Evolutionary conservation across 208 protist genomes (phyloP).

Genomic region (Porcisia hertigi): DNA sequence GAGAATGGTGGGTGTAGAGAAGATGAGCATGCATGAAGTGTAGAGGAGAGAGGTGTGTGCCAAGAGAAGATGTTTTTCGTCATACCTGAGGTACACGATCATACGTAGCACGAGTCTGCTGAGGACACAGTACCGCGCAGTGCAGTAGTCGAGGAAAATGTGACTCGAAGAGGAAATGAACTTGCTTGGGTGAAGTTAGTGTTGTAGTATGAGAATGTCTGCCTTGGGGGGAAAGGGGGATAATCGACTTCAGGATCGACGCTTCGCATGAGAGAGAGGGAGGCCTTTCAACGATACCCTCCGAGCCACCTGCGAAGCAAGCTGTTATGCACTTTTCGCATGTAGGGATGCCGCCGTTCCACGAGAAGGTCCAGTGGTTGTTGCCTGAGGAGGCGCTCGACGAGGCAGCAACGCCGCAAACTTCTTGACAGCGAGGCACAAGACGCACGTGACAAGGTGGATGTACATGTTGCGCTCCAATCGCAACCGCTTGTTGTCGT

Average conservation of each 20-base stretch:
- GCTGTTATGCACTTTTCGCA: background rate
- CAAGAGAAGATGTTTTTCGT: background rate
- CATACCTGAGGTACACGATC: background rate
- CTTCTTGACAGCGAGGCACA: constrained; percentile 60
- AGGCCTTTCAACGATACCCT: too few relatives aligned
- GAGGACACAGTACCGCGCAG: background rate
- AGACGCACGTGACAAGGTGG: constrained; percentile 48
- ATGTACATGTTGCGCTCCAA: constrained; percentile 79
- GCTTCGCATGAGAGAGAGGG: background rate
- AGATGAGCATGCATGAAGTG: background rate
- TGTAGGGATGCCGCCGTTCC: background rate
- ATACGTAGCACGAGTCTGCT: too few relatives aligned
- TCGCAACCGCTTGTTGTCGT: constrained; percentile 60
- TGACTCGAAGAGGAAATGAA: too few relatives aligned
- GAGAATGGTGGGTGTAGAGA: background rate
- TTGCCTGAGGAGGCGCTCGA: constrained; percentile 3
- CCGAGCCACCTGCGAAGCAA: too few relatives aligned
- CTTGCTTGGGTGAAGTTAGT: background rate
- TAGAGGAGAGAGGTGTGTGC: background rate
- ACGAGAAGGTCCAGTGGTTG: background rate
- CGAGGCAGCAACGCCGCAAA: constrained; percentile 7
- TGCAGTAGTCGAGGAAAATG: background rate
- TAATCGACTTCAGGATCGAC: background rate
- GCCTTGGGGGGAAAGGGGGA: background rate
- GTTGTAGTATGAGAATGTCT: background rate